phyloP scores from a whole-genome alignment of 768 basidiomycete species.

The Suillus bovinus region DNA sequence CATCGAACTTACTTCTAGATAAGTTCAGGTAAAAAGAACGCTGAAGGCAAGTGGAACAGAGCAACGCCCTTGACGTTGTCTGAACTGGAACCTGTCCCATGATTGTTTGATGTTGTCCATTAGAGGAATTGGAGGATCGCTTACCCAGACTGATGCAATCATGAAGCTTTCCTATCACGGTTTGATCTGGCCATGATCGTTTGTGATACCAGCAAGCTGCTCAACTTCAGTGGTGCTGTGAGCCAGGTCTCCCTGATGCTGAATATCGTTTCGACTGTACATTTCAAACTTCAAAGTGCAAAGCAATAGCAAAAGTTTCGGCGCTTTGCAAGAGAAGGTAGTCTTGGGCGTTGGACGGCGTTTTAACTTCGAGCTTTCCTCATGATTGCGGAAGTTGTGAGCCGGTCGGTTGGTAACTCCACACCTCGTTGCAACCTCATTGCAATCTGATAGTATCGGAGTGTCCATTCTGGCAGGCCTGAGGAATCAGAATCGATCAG shows the following conservation, averaged over 20 bases:
- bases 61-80: too few relatives aligned
- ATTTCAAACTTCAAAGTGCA: too few relatives aligned
- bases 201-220: background rate
- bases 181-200: background rate
- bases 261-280: too few relatives aligned
- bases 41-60: constrained; percentile 25
- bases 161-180: constrained; percentile 16
- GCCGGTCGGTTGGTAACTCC: background rate
- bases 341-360: too few relatives aligned
- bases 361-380: too few relatives aligned
- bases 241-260: too few relatives aligned
- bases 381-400: background rate
- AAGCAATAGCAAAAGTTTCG: too few relatives aligned
- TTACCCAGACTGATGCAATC: constrained; percentile 29
- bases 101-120: background rate
- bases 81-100: constrained; percentile 23
- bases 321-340: too few relatives aligned
- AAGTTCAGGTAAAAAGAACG: constrained; percentile 27
- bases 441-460: background rate
- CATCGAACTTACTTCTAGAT: constrained; percentile 22
- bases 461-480: background rate
- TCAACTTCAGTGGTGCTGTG: too few relatives aligned
- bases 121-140: constrained; percentile 2
- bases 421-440: background rate
- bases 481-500: background rate